These are phyloP conservation scores for Quercus phellos DNA, from an alignment of 331 rosid genomes.

Conservation along the genomic window DNA sequence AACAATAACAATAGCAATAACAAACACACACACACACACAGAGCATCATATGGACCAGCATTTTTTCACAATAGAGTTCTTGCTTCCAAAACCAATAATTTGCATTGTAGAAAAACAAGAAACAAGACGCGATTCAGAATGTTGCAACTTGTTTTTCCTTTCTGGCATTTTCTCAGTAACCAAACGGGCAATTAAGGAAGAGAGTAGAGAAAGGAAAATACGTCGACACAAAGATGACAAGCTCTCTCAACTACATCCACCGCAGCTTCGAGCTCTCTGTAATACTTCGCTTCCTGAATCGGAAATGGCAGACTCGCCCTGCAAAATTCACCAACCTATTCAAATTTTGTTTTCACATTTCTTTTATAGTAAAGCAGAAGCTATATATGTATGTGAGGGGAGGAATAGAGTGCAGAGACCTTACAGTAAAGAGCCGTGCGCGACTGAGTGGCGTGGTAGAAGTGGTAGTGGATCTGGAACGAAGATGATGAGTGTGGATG, in stretches of 20 bases:
- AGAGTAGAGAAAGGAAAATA: conserved; percentile 7
- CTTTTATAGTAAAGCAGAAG: neutral
- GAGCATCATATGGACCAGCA: neutral
- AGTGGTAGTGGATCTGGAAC: conserved; percentile 1
- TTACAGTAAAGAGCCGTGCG: conserved; percentile 31
- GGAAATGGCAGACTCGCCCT: conserved; percentile 60
- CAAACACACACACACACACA: neutral
- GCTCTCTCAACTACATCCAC: conserved; percentile 69
- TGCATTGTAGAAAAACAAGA: neutral
- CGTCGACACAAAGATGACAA: conserved; percentile 58
- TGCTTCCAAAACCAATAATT: neutral
- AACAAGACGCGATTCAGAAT: neutral
- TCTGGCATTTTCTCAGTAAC: conserved; percentile 1
- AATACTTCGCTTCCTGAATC: conserved; percentile 41
- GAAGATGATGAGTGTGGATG: neutral
- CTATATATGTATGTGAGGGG: neutral
- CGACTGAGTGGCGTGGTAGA: conserved; percentile 5
- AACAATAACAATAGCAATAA: neutral
- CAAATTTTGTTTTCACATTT: neutral
- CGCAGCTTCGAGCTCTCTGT: conserved; percentile 69
- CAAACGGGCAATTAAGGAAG: neutral
- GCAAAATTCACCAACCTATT: conserved; percentile 8
- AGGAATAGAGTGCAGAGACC: conserved; percentile 34
- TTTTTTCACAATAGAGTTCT: neutral
- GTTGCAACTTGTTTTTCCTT: neutral